phyloP scores from a whole-genome alignment of 768 basidiomycete genomes.

The Lyophyllum semitale region DNA sequence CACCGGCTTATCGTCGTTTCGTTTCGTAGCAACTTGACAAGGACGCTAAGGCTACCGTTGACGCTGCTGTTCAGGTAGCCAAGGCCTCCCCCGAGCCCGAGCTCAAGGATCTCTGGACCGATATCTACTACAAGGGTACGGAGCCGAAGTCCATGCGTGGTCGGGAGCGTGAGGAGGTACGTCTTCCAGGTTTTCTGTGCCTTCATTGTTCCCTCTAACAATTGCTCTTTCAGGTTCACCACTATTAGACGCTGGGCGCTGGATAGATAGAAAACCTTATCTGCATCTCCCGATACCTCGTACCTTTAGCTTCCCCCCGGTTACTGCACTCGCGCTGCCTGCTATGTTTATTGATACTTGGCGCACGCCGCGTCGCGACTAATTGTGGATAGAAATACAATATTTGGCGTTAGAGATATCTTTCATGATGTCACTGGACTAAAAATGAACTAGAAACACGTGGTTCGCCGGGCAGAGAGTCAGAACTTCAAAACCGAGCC shows the following conservation, averaged over 20 bases:
- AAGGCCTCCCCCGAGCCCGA: constrained; percentile 81
- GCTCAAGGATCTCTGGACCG: constrained; percentile 73
- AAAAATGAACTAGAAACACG: too few species aligned
- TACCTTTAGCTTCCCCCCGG: too few species aligned
- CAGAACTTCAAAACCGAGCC: too few species aligned
- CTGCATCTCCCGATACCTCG: background rate
- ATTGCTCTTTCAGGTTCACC: background rate
- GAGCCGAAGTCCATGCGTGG: constrained; percentile 87
- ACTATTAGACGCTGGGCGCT: constrained; percentile 1
- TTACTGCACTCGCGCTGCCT: background rate
- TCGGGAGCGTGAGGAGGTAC: constrained; percentile 85
- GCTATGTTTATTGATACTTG: too few species aligned
- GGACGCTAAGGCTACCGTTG: constrained; percentile 84
- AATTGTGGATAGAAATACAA: too few species aligned
- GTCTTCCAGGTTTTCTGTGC: constrained; percentile 6
- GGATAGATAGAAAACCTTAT: background rate
- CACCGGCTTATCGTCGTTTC: too few species aligned
- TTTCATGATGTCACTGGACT: too few species aligned
- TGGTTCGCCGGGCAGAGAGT: too few species aligned
- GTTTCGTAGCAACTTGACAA: constrained; percentile 75
- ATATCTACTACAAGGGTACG: constrained; percentile 86
- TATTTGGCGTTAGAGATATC: too few species aligned
- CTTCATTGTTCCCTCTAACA: background rate
- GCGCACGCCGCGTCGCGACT: too few species aligned
- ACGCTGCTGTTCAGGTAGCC: constrained; percentile 87